These are phyloP conservation scores for Yamadazyma pseudoaaseri DNA, from an alignment of 1,139 yeast genomes.

Conservation along the genomic window DNA sequence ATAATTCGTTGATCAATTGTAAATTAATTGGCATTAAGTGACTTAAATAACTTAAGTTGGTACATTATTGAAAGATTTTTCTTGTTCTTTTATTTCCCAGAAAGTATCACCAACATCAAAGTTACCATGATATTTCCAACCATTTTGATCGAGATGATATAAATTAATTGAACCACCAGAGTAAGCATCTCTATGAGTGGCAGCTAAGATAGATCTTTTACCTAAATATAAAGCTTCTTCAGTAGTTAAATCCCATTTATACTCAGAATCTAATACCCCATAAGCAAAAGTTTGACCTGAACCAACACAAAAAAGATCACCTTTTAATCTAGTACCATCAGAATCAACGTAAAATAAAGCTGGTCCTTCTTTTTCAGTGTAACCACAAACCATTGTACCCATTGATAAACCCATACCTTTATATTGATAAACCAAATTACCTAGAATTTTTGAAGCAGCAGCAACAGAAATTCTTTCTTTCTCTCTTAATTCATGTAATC, in stretches of 20 bases:
- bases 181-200: slow-evolving; percentile 97
- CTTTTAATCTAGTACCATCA: slow-evolving; percentile 94
- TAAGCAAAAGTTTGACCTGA: slow-evolving; percentile 99
- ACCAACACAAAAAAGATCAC: slow-evolving; percentile 96
- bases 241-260: slow-evolving; percentile 83
- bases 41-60: no score
- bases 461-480: slow-evolving; percentile 95
- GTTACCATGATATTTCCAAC: slow-evolving; percentile 97
- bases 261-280: slow-evolving; percentile 93
- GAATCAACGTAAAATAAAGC: slow-evolving; percentile 95
- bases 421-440: slow-evolving; percentile 88
- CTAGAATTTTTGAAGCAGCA: slow-evolving; percentile 91
- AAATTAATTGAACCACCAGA: slow-evolving; percentile 96
- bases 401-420: slow-evolving; percentile 98
- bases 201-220: slow-evolving; percentile 93
- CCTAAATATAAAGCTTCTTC: slow-evolving; percentile 95
- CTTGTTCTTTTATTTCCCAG: slow-evolving; percentile 89
- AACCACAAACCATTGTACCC: slow-evolving; percentile 99
- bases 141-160: slow-evolving; percentile 88
- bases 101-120: slow-evolving; percentile 87
- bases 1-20: no score
- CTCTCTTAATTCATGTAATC: slow-evolving; percentile 90
- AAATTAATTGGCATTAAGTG: no score
- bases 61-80: slow-evolving; percentile 88
- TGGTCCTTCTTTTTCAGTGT: slow-evolving; percentile 93